These are phyloP conservation scores for Neofusicoccum umdonicola DNA, from an alignment of 2,329 filamentous ascomycete genomes.

Conservation along the genomic window DNA sequence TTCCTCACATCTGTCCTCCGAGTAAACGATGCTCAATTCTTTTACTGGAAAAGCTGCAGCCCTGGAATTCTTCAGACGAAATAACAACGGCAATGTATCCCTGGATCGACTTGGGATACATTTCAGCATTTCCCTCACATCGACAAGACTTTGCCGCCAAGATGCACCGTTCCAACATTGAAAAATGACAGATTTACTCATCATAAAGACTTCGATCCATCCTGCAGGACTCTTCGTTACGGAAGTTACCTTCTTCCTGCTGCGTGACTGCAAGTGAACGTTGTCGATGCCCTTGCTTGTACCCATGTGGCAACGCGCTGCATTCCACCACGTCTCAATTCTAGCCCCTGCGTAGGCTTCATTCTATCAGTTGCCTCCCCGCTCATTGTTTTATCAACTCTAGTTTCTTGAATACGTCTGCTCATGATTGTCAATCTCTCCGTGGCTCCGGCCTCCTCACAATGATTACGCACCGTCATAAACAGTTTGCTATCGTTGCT, in stretches of 20 bases:
- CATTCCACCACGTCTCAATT: background rate
- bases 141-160: background rate
- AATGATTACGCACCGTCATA: conserved; percentile 3
- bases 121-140: background rate
- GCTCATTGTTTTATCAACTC: background rate
- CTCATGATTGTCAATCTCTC: background rate
- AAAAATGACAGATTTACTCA: background rate
- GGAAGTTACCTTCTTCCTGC: background rate
- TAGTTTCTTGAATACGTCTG: background rate
- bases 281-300: background rate
- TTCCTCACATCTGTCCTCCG: no score
- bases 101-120: background rate
- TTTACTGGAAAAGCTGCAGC: background rate
- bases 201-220: background rate
- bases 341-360: background rate
- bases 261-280: background rate
- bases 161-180: background rate
- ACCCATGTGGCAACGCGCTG: conserved; percentile 10
- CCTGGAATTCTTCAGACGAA: background rate
- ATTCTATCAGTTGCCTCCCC: background rate
- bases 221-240: background rate
- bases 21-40: background rate
- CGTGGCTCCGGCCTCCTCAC: background rate
- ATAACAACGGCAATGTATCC: background rate
- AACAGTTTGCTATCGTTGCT: background rate